Evolutionary conservation across 2,329 filamentous ascomycete species (phyloP), one percentile per base, ranked within the genome.

Genomic region (Botrytis pseudocinerea): DNA sequence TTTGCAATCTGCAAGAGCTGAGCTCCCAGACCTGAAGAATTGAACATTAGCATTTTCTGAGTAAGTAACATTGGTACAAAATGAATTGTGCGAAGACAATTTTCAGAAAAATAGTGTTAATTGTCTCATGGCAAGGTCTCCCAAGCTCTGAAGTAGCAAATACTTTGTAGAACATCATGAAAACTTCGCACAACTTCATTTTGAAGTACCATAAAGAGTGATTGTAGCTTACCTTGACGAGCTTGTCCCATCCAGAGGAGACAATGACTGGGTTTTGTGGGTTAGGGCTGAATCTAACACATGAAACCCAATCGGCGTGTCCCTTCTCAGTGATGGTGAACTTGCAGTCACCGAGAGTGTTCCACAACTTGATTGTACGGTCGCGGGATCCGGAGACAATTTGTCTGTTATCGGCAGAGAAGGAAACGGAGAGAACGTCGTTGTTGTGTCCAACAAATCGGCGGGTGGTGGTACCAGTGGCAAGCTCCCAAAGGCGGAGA

Each of bases 81-180:
- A 65, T 73, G 38, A 70, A 71, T 70, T 70, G 76, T 77, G 77
- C 75, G 70, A 76, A 69, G 75, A 74, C 72, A 70, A 70, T 77
- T 90, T 97, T 93, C 97, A 94, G 88, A 89, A 90, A 90, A 89
- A 89, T 87, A 93, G 94, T 95, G 92, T 92, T 90, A 87, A 88
- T 97, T 91, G 93, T 99, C 95, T 99, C 96, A 98, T 97, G 85
- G 94, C 95, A 90, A 84, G 85, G 85, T 87, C 82, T 83, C 84
- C 83, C 83, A 84, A 90, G 94, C 94, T 99, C 96, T 98, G 95
- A 98, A 99, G 96, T 98, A 98, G 96, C 96, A 98, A 98, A 98
- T 98, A 98, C 95, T 94, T 94, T 92, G 91, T 89, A 92, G 90
- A 92, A 89, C 95, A 98, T 98, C 95, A 94, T 96, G 84, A 62